Evolutionary conservation across 2,329 filamentous ascomycete species (phyloP).

Genomic region (Xylariaceae sp.): DNA sequence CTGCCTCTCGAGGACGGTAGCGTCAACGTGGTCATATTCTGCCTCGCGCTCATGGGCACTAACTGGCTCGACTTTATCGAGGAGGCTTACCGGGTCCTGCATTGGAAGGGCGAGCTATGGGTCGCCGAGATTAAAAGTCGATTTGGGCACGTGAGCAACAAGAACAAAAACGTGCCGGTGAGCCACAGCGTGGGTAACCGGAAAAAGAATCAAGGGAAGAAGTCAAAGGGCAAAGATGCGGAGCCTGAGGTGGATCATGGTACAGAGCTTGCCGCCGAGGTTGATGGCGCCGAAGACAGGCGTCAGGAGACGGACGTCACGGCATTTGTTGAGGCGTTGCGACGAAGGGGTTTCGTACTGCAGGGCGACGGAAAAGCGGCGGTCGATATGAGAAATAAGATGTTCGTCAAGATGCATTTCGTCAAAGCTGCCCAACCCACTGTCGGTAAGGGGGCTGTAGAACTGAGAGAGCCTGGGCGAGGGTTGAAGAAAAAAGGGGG

Average conservation of each 20-base stretch:
- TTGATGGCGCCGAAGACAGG: constrained; percentile 69
- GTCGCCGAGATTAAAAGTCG: constrained; percentile 95
- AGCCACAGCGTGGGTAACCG: constrained; percentile 75
- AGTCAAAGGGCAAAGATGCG: constrained; percentile 53
- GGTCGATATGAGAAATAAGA: constrained; percentile 87
- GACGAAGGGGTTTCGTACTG: constrained; percentile 82
- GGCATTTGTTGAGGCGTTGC: constrained; percentile 83
- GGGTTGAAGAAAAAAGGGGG: constrained; percentile 46
- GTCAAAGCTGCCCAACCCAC: constrained; percentile 78
- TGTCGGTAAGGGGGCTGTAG: constrained; percentile 73
- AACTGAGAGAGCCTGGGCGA: constrained; percentile 31
- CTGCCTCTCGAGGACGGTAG: constrained; percentile 76
- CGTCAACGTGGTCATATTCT: constrained; percentile 91
- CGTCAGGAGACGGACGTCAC: constrained; percentile 82
- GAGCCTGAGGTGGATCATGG: constrained; percentile 57
- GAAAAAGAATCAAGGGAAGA: constrained; percentile 52
- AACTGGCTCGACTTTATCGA: constrained; percentile 98
- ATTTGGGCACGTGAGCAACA: constrained; percentile 69
- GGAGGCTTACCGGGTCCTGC: constrained; percentile 89
- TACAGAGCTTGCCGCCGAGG: constrained; percentile 69
- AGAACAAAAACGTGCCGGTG: constrained; percentile 53
- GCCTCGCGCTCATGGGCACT: constrained; percentile 96
- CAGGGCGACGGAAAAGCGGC: constrained; percentile 65
- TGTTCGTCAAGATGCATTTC: constrained; percentile 98
- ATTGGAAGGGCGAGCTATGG: constrained; percentile 96